Conservation (phyloP, 2,329 filamentous ascomycete genomes). For the Lasiodiplodia theobromae region DNA sequence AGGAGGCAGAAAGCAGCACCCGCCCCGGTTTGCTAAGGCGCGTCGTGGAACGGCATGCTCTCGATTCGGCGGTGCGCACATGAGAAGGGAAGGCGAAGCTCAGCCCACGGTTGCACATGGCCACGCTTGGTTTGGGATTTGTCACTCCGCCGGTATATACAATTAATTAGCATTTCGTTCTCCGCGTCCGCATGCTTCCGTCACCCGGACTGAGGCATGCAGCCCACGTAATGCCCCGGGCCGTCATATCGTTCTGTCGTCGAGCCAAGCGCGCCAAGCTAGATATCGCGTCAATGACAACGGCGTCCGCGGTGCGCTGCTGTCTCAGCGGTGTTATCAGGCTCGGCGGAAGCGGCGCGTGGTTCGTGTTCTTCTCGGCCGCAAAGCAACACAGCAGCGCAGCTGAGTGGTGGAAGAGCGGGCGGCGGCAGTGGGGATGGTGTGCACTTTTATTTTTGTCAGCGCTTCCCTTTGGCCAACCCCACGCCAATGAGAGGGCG, state of each 20-base stretch:
- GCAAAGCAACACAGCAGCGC: neutral
- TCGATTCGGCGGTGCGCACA: slow-evolving; percentile 5
- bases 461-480: slow-evolving; percentile 13
- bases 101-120: slow-evolving; percentile 6
- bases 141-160: slow-evolving; percentile 1
- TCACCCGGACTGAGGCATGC: neutral
- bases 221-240: slow-evolving; percentile 5
- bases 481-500: slow-evolving; percentile 24
- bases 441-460: slow-evolving; percentile 23
- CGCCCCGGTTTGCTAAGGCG: neutral
- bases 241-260: slow-evolving; percentile 1
- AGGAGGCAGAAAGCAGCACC: neutral
- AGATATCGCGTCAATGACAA: slow-evolving; percentile 18
- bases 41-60: neutral
- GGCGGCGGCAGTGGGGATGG: slow-evolving; percentile 2
- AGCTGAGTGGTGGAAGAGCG: neutral
- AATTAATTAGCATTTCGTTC: neutral
- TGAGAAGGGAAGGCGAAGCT: neutral
- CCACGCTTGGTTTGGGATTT: slow-evolving; percentile 7
- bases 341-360: slow-evolving; percentile 10
- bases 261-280: slow-evolving; percentile 19
- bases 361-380: slow-evolving; percentile 8
- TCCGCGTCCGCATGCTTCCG: slow-evolving; percentile 11
- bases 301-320: neutral
- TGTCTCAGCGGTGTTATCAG: slow-evolving; percentile 16